These are phyloP conservation scores for Vaccinium darrowii DNA, from an alignment of 148 eudicot genomes.

Conservation along the genomic window DNA sequence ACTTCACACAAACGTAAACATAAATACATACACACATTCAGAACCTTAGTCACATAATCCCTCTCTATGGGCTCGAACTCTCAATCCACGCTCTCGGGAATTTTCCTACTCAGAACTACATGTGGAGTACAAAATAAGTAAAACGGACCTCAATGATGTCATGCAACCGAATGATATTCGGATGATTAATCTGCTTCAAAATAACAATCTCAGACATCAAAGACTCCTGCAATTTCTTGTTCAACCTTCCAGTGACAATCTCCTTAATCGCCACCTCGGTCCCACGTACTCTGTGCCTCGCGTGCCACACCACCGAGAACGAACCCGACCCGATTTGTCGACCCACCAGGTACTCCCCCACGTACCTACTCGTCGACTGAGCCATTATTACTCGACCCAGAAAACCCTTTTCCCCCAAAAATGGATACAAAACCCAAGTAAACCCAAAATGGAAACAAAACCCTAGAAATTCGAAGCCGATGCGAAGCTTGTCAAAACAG, in stretches of 20 bases:
- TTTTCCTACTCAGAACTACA: too few species aligned
- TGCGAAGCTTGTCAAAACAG: neutral
- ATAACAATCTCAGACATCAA: constrained; percentile 87
- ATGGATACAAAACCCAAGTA: neutral
- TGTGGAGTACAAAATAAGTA: neutral
- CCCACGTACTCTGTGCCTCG: constrained; percentile 64
- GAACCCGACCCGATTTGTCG: constrained; percentile 78
- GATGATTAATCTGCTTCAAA: constrained; percentile 71
- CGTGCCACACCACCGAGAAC: constrained; percentile 89
- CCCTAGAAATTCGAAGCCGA: constrained; percentile 12
- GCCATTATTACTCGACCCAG: neutral
- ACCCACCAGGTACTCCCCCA: constrained; percentile 76
- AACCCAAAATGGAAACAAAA: neutral
- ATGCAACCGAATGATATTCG: constrained; percentile 71
- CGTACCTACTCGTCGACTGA: constrained; percentile 16
- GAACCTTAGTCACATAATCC: neutral
- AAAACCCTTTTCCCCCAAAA: neutral
- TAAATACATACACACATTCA: neutral
- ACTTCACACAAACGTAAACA: neutral
- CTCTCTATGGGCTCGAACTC: too few species aligned
- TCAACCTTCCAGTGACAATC: constrained; percentile 54
- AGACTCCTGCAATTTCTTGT: constrained; percentile 72
- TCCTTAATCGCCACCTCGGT: constrained; percentile 86
- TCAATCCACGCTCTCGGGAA: too few species aligned
- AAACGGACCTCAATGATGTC: constrained; percentile 77